phyloP scores from a whole-genome alignment of 768 basidiomycete genomes.

The Hericium alpestre region DNA sequence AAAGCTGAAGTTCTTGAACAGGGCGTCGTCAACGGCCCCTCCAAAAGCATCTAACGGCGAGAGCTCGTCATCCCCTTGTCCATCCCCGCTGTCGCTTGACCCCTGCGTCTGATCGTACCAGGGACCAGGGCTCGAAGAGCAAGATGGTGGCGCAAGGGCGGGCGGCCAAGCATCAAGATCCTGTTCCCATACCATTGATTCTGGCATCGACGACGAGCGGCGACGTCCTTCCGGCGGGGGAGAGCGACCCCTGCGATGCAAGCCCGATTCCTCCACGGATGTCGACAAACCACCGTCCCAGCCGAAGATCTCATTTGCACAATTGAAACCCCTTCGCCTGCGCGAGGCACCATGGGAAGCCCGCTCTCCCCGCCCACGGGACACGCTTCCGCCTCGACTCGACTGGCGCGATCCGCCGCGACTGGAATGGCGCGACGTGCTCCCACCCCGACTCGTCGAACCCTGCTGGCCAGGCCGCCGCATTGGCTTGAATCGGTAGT shows the following conservation, averaged over 20 bases:
- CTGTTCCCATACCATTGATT: conserved; percentile 1
- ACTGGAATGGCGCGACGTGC: neutral
- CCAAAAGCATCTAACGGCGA: neutral
- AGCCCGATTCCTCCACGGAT: neutral
- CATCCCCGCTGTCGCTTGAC: neutral
- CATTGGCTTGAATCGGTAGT: conserved; percentile 53
- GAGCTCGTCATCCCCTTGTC: neutral
- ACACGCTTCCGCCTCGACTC: too few species aligned
- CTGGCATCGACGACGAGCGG: conserved; percentile 12
- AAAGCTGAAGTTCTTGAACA: neutral
- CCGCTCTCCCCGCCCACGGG: too few species aligned
- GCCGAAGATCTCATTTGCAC: neutral
- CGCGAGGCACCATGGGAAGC: neutral
- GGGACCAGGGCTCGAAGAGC: conserved; percentile 9
- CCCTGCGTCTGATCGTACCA: neutral
- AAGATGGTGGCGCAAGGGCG: conserved; percentile 1
- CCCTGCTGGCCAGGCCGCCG: conserved; percentile 1
- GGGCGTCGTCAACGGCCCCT: conserved; percentile 1
- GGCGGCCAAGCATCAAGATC: conserved; percentile 3
- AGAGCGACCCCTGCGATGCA: neutral
- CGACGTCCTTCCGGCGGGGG: conserved; percentile 1
- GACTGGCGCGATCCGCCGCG: too few species aligned
- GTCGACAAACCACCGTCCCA: neutral
- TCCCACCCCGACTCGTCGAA: neutral
- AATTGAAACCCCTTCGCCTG: neutral